phyloP scores from a whole-genome alignment of 352 stramenopile genomes.

The Phytopythium sindhum region DNA sequence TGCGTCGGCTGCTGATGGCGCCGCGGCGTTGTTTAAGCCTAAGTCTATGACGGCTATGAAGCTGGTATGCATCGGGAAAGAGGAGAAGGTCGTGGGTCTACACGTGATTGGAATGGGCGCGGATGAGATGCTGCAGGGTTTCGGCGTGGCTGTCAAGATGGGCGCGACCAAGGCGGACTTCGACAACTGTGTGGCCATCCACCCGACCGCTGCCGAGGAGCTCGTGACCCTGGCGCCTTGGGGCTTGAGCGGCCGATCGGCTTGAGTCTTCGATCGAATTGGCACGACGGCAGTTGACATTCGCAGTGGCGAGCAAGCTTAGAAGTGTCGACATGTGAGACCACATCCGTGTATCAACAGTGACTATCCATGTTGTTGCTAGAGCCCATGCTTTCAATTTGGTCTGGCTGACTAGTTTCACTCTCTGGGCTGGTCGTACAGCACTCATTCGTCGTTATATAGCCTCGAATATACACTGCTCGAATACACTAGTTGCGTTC shows the following conservation, averaged over 20 bases:
- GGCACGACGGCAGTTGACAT: neutral
- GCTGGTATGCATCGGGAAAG: slow-evolving; percentile 84
- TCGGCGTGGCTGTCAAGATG: slow-evolving; percentile 99
- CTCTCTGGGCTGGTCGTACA: neutral
- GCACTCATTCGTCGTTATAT: neutral
- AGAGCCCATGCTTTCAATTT: neutral
- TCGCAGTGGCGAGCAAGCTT: neutral
- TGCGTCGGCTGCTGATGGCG: slow-evolving; percentile 8
- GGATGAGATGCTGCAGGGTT: slow-evolving; percentile 99
- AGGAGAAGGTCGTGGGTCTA: slow-evolving; percentile 95
- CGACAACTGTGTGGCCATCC: slow-evolving; percentile 94
- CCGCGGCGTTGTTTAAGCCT: slow-evolving; percentile 24
- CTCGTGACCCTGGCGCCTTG: slow-evolving; percentile 94
- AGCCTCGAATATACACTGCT: neutral
- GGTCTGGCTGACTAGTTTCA: neutral
- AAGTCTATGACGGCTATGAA: slow-evolving; percentile 96
- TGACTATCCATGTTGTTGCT: neutral
- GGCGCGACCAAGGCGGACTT: slow-evolving; percentile 97
- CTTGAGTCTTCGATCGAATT: neutral
- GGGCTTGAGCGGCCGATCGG: slow-evolving; percentile 42
- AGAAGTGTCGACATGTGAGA: neutral
- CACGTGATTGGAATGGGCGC: slow-evolving; percentile 94
- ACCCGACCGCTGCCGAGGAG: slow-evolving; percentile 96
- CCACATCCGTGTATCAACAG: neutral
- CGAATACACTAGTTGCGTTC: neutral